A percentile compares a stretch with the other conserved stretches of the same genome.
These are phyloP conservation scores for Claviceps sp. DNA, from an alignment of 2,329 filamentous ascomycete species.

Conservation along the genomic window DNA sequence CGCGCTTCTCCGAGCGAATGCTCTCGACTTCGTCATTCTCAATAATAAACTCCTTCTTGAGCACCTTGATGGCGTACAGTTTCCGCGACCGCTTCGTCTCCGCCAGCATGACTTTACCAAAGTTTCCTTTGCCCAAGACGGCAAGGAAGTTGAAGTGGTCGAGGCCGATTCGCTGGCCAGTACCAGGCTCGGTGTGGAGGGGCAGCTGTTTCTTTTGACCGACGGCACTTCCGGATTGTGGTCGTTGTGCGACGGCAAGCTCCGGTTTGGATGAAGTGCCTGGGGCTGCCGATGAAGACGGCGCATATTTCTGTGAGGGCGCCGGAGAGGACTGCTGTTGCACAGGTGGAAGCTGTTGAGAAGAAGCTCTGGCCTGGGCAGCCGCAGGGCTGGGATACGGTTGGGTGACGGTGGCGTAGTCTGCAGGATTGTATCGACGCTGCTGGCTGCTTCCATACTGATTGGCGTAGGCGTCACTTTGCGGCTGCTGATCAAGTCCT, in stretches of 20 bases:
- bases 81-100: conserved; percentile 89
- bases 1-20: conserved; percentile 91
- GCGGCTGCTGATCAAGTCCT: conserved; percentile 19
- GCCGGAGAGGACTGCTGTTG: conserved; percentile 19
- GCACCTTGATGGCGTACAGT: conserved; percentile 93
- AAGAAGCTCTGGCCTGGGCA: conserved; percentile 17
- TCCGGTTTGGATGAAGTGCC: conserved; percentile 23
- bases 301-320: conserved; percentile 25
- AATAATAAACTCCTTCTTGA: conserved; percentile 99
- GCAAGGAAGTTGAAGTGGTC: conserved; percentile 99
- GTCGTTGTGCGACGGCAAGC: conserved; percentile 19
- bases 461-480: conserved; percentile 23
- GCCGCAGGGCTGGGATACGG: conserved; percentile 25
- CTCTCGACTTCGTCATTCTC: conserved; percentile 99
- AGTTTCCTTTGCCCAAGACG: conserved; percentile 96
- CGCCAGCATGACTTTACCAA: conserved; percentile 98
- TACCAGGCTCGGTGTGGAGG: conserved; percentile 57
- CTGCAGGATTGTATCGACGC: conserved; percentile 62
- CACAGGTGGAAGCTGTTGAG: conserved; percentile 11
- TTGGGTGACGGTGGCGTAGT: conserved; percentile 51
- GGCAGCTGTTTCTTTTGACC: conserved; percentile 47
- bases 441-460: conserved; percentile 22
- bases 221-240: conserved; percentile 15
- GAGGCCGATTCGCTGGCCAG: conserved; percentile 74
- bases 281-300: conserved; percentile 14